Percentiles rank a stretch among this genome's conserved stretches.
Evolutionary conservation across 352 stramenopile species (phyloP).

Genomic region (Globisporangium acanthophoron): DNA sequence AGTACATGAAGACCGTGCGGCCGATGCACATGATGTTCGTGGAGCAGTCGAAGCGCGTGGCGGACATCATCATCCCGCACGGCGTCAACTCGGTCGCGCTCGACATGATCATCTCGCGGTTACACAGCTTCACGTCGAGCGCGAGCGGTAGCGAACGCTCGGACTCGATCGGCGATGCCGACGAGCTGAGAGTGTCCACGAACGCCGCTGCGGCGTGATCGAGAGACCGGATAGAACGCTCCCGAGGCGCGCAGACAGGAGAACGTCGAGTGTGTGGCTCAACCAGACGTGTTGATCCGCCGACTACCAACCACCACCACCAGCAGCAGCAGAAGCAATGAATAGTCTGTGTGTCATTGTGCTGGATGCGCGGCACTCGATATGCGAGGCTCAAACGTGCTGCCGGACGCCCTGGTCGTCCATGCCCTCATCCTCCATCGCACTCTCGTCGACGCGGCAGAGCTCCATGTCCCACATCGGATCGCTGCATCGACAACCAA

Average conservation of each 20-base stretch:
- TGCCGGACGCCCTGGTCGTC: constrained; percentile 36
- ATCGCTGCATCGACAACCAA: constrained; percentile 24
- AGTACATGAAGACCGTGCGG: constrained; percentile 97
- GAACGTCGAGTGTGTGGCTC: neutral
- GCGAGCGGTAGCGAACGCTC: constrained; percentile 38
- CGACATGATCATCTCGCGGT: constrained; percentile 91
- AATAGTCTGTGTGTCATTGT: neutral
- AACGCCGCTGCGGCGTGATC: neutral
- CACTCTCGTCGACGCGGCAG: constrained; percentile 2
- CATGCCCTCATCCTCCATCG: constrained; percentile 24
- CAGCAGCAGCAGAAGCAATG: neutral
- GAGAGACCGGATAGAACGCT: neutral
- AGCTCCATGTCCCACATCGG: constrained; percentile 22
- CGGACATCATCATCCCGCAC: constrained; percentile 94
- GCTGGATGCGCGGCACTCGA: neutral
- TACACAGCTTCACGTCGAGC: constrained; percentile 70
- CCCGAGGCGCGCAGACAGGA: neutral
- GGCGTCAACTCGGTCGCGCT: constrained; percentile 92
- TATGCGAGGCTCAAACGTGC: constrained; percentile 12
- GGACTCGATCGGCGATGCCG: constrained; percentile 35
- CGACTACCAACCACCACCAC: neutral
- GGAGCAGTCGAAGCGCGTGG: constrained; percentile 93
- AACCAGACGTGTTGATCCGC: neutral
- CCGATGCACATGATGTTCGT: constrained; percentile 99
- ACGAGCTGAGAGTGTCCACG: constrained; percentile 9